Evolutionary conservation across 1,284 basidiomycete genomes (phyloP).

Genomic region (Pseudozyma sp.): DNA sequence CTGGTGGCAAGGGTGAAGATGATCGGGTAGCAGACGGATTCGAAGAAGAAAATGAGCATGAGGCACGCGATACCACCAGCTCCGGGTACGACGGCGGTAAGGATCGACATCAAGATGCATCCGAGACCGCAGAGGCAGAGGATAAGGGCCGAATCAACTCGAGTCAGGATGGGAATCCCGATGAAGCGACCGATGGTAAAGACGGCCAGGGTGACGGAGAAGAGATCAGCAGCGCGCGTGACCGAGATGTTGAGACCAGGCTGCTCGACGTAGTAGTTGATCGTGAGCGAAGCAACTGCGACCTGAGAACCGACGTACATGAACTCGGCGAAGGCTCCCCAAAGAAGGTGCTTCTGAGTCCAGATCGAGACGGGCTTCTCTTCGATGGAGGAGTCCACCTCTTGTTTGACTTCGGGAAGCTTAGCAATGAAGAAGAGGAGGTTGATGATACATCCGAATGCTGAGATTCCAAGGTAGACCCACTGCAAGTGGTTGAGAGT

Average conservation of each 20-base stretch:
- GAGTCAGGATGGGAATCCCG: constrained; percentile 75
- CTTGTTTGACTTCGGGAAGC: constrained; percentile 78
- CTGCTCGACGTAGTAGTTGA: constrained; percentile 72
- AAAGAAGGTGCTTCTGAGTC: constrained; percentile 79
- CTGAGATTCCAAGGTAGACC: constrained; percentile 82
- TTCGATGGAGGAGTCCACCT: constrained; percentile 30
- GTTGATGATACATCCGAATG: constrained; percentile 76
- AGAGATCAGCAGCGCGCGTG: constrained; percentile 62
- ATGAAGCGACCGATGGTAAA: constrained; percentile 74
- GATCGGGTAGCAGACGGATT: constrained; percentile 71
- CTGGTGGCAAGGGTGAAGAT: constrained; percentile 80
- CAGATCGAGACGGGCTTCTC: constrained; percentile 72
- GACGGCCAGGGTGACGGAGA: constrained; percentile 76
- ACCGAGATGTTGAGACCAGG: constrained; percentile 32
- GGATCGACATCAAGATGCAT: constrained; percentile 74
- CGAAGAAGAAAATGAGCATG: constrained; percentile 81
- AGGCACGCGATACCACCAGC: constrained; percentile 75
- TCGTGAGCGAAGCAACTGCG: constrained; percentile 78
- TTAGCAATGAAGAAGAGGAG: constrained; percentile 79
- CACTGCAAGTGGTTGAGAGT: constrained; percentile 80
- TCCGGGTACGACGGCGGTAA: constrained; percentile 74
- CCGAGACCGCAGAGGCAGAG: constrained; percentile 70
- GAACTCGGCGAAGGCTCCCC: constrained; percentile 80
- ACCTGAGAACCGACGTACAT: constrained; percentile 80
- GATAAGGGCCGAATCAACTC: constrained; percentile 76